Evolutionary conservation across 805 yeast genomes (phyloP).

Genomic region (Starmerella kuoi): DNA sequence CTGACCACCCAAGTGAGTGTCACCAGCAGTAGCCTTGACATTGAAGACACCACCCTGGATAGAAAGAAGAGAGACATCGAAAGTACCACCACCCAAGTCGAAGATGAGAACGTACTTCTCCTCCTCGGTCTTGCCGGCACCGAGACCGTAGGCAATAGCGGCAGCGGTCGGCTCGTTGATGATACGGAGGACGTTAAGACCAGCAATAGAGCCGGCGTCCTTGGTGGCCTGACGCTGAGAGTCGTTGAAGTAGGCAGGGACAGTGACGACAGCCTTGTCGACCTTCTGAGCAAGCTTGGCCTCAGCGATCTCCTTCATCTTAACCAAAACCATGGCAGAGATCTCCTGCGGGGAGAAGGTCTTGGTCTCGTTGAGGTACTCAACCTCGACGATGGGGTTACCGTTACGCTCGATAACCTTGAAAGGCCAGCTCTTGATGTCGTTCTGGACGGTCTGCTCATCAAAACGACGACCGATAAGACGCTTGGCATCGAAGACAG

Average conservation of each 20-base stretch:
- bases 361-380: slow-evolving; percentile 74
- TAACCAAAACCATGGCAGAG: slow-evolving; percentile 80
- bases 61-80: slow-evolving; percentile 84
- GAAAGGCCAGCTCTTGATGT: slow-evolving; percentile 90
- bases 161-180: slow-evolving; percentile 93
- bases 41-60: slow-evolving; percentile 95
- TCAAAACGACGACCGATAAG: slow-evolving; percentile 82
- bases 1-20: slow-evolving; percentile 99
- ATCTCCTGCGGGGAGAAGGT: slow-evolving; percentile 89
- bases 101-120: slow-evolving; percentile 83
- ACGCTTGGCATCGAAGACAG: slow-evolving; percentile 81
- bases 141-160: slow-evolving; percentile 93
- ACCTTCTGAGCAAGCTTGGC: slow-evolving; percentile 68
- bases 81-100: slow-evolving; percentile 97
- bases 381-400: slow-evolving; percentile 72
- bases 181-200: slow-evolving; percentile 71
- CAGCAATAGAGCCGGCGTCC: slow-evolving; percentile 81
- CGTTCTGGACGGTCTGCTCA: slow-evolving; percentile 76
- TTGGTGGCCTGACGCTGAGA: slow-evolving; percentile 84
- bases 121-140: slow-evolving; percentile 70
- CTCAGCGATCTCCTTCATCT: slow-evolving; percentile 82
- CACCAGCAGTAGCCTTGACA: slow-evolving; percentile 98
- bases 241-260: slow-evolving; percentile 81
- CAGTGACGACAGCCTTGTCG: slow-evolving; percentile 75
- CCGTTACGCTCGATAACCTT: slow-evolving; percentile 58